A percentile compares a stretch with the other conserved stretches of the same genome.
phyloP scores from a whole-genome alignment of 257 asterid species.

The Scutellaria barbata region DNA sequence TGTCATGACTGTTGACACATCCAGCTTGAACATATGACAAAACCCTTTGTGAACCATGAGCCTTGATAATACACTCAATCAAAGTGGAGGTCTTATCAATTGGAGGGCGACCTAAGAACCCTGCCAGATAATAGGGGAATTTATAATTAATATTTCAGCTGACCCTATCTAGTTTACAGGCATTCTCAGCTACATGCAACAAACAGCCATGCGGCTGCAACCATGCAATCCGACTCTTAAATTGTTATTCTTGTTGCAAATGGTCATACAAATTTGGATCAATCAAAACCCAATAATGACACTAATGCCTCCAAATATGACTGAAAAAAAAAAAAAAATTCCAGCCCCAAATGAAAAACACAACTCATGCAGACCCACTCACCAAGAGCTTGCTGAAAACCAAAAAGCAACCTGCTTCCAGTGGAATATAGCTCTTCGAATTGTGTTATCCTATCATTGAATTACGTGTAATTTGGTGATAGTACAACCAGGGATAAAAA shows the following conservation, averaged over 20 bases:
- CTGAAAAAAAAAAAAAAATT: neutral
- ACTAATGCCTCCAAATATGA: neutral
- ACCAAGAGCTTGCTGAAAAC: constrained; percentile 81
- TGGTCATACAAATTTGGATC: neutral
- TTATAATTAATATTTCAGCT: constrained; percentile 2
- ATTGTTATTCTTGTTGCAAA: constrained; percentile 9
- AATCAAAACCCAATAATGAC: constrained; percentile 30
- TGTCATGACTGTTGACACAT: constrained; percentile 53
- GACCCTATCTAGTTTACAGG: neutral
- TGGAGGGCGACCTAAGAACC: constrained; percentile 53
- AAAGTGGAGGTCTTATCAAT: constrained; percentile 50
- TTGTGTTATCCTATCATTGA: constrained; percentile 54
- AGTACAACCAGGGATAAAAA: neutral
- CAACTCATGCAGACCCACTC: constrained; percentile 29
- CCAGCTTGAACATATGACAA: constrained; percentile 70
- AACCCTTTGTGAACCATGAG: constrained; percentile 63
- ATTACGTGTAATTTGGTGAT: neutral
- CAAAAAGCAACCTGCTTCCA: constrained; percentile 61
- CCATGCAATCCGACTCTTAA: constrained; percentile 3
- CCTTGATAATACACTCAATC: constrained; percentile 54
- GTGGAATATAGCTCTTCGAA: constrained; percentile 62
- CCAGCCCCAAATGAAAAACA: constrained; percentile 7
- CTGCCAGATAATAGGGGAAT: constrained; percentile 42
- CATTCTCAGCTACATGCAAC: constrained; percentile 6
- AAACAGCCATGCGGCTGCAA: neutral